These are phyloP conservation scores for Phytophthora boehmeriae DNA, from an alignment of 352 stramenopile species.

Conservation along the genomic window DNA sequence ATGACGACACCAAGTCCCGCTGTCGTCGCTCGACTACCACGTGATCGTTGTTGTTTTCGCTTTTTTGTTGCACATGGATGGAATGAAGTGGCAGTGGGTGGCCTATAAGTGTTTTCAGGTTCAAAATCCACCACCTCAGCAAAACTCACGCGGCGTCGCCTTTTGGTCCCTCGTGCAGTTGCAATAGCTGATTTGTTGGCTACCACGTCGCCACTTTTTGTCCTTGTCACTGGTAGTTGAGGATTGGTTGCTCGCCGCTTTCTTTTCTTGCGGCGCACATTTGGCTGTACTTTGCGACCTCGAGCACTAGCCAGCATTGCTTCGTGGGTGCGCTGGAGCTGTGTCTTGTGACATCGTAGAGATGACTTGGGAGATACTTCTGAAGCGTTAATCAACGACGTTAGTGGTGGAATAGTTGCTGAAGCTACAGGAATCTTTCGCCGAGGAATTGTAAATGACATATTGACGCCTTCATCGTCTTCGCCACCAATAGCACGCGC, in stretches of 20 bases:
- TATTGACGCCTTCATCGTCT: not conserved
- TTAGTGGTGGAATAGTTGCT: not conserved
- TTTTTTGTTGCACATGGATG: constrained; percentile 1
- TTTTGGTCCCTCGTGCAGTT: not conserved
- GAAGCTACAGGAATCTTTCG: constrained; percentile 16
- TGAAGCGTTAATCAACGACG: not conserved
- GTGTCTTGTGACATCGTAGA: not conserved
- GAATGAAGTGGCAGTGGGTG: constrained; percentile 1
- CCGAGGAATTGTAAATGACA: constrained; percentile 41
- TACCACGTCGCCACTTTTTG: not conserved
- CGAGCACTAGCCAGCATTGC: not conserved
- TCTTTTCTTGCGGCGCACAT: not conserved
- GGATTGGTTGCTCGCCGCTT: not conserved
- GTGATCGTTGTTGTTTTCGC: constrained; percentile 3
- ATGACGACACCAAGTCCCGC: constrained; percentile 29
- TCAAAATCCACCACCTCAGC: constrained; percentile 19
- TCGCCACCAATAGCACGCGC: not conserved
- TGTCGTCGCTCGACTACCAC: constrained; percentile 5
- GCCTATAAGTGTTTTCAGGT: not conserved
- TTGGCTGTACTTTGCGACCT: not conserved
- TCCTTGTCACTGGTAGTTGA: not conserved
- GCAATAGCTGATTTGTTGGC: not conserved
- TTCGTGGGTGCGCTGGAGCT: not conserved
- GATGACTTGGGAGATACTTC: no score
- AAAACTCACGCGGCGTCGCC: constrained; percentile 17